Conservation (phyloP, 2,329 filamentous ascomycete species). For the Xylariaceae sp. region DNA sequence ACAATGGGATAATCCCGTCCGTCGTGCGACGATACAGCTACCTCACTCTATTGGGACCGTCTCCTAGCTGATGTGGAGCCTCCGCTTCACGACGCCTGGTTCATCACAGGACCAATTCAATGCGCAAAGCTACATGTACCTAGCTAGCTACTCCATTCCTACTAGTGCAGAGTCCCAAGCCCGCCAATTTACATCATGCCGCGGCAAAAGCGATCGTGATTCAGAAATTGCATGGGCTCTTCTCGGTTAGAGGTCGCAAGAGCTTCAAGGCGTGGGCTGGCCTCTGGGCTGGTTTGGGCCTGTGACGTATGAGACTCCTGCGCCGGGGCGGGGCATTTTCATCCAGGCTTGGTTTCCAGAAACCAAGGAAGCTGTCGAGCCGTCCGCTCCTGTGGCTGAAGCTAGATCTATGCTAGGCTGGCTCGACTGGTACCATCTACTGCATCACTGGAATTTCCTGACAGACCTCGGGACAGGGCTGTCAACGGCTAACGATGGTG, state of each 20-base stretch:
- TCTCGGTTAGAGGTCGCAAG: not conserved
- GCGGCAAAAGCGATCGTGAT: conserved; percentile 11
- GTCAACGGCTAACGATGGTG: no score
- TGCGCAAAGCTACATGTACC: not conserved
- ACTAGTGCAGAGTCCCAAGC: not conserved
- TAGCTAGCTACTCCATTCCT: not conserved
- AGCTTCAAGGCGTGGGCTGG: not conserved
- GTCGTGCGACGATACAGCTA: no score
- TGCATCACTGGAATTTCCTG: no score
- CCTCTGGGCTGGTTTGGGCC: not conserved
- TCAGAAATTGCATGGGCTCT: not conserved
- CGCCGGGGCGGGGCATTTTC: not conserved
- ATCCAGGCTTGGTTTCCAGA: no score
- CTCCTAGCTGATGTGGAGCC: no score
- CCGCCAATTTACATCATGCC: conserved; percentile 6
- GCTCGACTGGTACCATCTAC: no score
- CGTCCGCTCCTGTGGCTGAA: not conserved
- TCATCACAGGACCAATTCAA: not conserved
- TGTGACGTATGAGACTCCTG: conserved; percentile 21
- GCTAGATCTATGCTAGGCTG: no score
- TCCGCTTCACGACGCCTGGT: not conserved
- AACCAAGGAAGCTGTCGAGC: not conserved
- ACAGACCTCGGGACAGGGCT: no score
- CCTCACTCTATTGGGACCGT: no score
- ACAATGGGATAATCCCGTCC: conserved; percentile 16